phyloP scores from a whole-genome alignment of 2,329 filamentous ascomycete genomes.

The Talaromyces sp. region DNA sequence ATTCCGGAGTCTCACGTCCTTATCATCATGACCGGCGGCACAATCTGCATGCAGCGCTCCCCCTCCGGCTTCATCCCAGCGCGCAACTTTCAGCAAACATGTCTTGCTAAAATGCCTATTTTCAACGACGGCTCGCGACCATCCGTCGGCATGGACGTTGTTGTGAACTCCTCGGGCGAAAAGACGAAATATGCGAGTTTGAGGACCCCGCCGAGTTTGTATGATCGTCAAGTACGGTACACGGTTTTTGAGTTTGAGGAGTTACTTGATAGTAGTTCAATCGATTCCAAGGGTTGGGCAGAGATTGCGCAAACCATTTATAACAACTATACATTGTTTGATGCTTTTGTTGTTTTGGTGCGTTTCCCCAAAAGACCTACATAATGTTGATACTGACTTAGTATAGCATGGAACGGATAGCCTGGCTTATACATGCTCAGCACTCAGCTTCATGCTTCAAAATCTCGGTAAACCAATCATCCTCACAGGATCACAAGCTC shows the following conservation, averaged over 20 bases:
- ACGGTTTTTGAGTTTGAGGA: constrained; percentile 80
- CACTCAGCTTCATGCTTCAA: constrained; percentile 88
- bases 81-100: constrained; percentile 74
- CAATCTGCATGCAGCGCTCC: constrained; percentile 88
- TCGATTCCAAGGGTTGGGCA: constrained; percentile 81
- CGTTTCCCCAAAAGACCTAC: not conserved
- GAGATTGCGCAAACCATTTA: constrained; percentile 76
- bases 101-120: constrained; percentile 75
- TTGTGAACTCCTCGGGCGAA: constrained; percentile 51
- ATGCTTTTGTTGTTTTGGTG: constrained; percentile 78
- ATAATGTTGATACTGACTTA: not conserved
- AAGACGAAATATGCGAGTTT: constrained; percentile 63
- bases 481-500: constrained; percentile 77
- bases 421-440: constrained; percentile 83
- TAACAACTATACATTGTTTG: constrained; percentile 83
- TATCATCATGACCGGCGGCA: constrained; percentile 79
- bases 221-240: constrained; percentile 79
- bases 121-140: constrained; percentile 74
- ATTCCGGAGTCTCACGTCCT: constrained; percentile 75
- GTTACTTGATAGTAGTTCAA: constrained; percentile 84
- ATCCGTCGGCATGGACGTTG: constrained; percentile 53
- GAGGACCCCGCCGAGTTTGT: constrained; percentile 75
- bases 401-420: constrained; percentile 77
- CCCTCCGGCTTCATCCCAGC: constrained; percentile 77
- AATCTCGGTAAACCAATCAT: constrained; percentile 90